These are phyloP conservation scores for Globisporangium splendens DNA, from an alignment of 352 stramenopile species.

Conservation along the genomic window DNA sequence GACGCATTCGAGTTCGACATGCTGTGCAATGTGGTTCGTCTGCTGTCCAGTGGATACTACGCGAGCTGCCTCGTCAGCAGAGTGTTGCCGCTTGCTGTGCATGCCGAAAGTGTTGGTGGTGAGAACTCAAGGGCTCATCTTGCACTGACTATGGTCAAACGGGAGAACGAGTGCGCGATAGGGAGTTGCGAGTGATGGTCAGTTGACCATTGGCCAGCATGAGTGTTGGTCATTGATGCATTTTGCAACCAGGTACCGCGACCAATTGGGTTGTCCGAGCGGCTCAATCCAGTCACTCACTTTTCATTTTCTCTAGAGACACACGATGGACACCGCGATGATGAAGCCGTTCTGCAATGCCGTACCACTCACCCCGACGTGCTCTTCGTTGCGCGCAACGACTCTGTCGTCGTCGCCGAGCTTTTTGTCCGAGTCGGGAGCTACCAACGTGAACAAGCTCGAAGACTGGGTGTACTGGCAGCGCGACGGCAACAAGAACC, in stretches of 20 bases:
- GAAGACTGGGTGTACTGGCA: slow-evolving; percentile 68
- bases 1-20: too few species aligned
- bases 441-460: slow-evolving; percentile 1
- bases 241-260: neutral
- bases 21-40: too few species aligned
- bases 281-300: too few species aligned
- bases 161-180: neutral
- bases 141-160: too few species aligned
- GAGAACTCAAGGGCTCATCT: neutral
- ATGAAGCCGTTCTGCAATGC: slow-evolving; percentile 2
- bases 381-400: slow-evolving; percentile 1
- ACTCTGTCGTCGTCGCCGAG: slow-evolving; percentile 5
- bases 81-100: too few species aligned
- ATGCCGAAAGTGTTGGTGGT: neutral
- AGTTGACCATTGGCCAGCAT: slow-evolving; percentile 1
- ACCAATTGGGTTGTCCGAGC: too few species aligned
- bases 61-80: too few species aligned
- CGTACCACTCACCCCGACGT: neutral
- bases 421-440: slow-evolving; percentile 2
- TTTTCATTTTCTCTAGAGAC: neutral
- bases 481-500: slow-evolving; percentile 31
- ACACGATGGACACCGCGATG: neutral
- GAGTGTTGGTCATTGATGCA: slow-evolving; percentile 1
- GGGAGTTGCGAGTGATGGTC: slow-evolving; percentile 4
- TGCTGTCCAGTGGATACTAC: too few species aligned